Percentiles rank a stretch among this genome's conserved stretches.
Conservation (phyloP, 116 monocot genomes). For the Papilionanthe hybrid region DNA sequence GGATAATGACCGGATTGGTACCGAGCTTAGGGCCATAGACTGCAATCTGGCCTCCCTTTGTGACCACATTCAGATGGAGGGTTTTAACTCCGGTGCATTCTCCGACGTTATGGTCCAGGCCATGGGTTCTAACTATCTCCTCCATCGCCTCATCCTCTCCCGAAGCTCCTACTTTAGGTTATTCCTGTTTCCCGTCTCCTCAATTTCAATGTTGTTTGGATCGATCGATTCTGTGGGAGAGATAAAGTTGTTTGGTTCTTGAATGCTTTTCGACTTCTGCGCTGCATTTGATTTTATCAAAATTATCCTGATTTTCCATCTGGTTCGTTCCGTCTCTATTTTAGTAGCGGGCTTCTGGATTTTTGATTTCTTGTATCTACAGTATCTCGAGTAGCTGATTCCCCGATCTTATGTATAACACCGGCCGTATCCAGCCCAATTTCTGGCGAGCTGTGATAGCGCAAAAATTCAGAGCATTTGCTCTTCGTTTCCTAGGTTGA, state of each 20-base stretch:
- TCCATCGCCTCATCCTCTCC: conserved; percentile 92
- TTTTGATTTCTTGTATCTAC: neutral
- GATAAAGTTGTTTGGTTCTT: too few relatives aligned
- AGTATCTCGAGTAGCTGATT: too few relatives aligned
- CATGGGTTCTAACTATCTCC: conserved; percentile 76
- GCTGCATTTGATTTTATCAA: neutral
- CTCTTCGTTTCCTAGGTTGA: neutral
- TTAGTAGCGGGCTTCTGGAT: neutral
- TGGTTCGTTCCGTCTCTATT: neutral
- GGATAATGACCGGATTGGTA: conserved; percentile 42
- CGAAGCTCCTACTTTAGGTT: conserved; percentile 94
- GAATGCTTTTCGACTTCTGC: too few relatives aligned
- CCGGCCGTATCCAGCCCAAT: neutral
- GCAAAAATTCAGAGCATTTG: neutral
- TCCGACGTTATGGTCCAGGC: conserved; percentile 77
- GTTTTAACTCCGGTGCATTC: conserved; percentile 74
- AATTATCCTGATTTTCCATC: neutral
- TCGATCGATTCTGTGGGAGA: neutral
- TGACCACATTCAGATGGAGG: conserved; percentile 89
- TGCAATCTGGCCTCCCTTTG: conserved; percentile 82
- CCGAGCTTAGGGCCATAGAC: conserved; percentile 62
- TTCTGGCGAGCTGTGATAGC: neutral
- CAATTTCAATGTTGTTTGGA: neutral
- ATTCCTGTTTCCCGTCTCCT: neutral
- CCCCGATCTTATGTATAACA: neutral